Percentiles rank a stretch among this genome's conserved stretches.
These are phyloP conservation scores for Hymenoscyphus albidus DNA, from an alignment of 2,329 filamentous ascomycete species.

Conservation along the genomic window DNA sequence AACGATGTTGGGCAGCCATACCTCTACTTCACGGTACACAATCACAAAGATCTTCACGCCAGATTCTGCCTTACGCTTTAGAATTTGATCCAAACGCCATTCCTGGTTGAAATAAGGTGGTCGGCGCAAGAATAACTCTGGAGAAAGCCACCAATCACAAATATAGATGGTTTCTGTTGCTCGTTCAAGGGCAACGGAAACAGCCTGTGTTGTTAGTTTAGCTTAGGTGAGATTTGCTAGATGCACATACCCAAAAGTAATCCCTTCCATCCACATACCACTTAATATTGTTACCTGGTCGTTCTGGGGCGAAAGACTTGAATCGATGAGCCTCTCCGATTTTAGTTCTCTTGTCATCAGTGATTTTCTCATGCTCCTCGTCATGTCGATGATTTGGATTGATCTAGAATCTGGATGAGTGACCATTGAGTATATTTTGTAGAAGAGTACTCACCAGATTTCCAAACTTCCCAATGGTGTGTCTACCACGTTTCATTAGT, in stretches of 20 bases:
- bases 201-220: conserved; percentile 46
- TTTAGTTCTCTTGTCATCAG: conserved; percentile 72
- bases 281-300: conserved; percentile 81
- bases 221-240: neutral
- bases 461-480: conserved; percentile 59
- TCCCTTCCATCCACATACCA: conserved; percentile 97
- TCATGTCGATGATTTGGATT: conserved; percentile 91
- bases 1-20: conserved; percentile 6
- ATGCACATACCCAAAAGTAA: conserved; percentile 70
- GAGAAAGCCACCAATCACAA: conserved; percentile 94
- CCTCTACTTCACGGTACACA: conserved; percentile 73
- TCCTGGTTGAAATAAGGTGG: conserved; percentile 80
- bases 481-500: conserved; percentile 35
- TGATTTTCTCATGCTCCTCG: conserved; percentile 81
- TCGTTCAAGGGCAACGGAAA: conserved; percentile 82
- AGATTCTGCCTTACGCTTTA: conserved; percentile 85
- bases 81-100: conserved; percentile 78
- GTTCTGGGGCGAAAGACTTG: conserved; percentile 84
- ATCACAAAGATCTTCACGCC: conserved; percentile 93
- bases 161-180: conserved; percentile 95
- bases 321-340: conserved; percentile 76
- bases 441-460: conserved; percentile 49
- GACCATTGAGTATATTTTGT: neutral
- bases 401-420: conserved; percentile 41
- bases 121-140: conserved; percentile 78